phyloP scores from a whole-genome alignment of 2,329 filamentous ascomycete species.

The Fusarium tuaranense region DNA sequence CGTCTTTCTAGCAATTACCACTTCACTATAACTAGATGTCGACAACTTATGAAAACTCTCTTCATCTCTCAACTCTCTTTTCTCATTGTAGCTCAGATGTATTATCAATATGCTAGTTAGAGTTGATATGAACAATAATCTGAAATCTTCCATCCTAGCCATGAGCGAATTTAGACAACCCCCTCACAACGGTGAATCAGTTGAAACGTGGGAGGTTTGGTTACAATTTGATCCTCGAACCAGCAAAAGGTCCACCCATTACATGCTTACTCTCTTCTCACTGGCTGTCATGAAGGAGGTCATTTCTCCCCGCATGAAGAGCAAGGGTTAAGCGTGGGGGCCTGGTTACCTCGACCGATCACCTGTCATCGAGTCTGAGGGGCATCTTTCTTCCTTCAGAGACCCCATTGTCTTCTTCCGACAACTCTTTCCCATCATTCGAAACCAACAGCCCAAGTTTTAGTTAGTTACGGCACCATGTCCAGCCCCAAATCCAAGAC shows the following conservation, averaged over 20 bases:
- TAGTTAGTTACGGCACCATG: not conserved
- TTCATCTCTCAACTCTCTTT: no score
- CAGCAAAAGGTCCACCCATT: not conserved
- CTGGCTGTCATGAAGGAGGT: not conserved
- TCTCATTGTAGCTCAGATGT: no score
- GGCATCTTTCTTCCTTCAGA: not conserved
- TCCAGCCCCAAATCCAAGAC: conserved; percentile 14
- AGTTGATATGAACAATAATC: not conserved
- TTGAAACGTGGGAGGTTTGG: not conserved
- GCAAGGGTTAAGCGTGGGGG: not conserved
- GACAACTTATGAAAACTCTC: no score
- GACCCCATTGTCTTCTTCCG: not conserved
- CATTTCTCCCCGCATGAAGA: not conserved
- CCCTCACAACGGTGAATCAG: not conserved
- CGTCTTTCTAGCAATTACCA: no score
- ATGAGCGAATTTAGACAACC: not conserved
- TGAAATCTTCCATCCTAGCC: not conserved
- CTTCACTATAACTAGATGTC: no score
- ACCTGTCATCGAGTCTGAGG: not conserved
- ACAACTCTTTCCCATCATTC: not conserved
- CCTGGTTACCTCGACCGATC: not conserved
- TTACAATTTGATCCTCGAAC: not conserved
- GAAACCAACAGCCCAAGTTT: not conserved
- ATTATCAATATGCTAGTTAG: not conserved
- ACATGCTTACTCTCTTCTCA: not conserved